These are phyloP conservation scores for Prototheca wickerhamii DNA, from an alignment of 163 green algal species.

Conservation along the genomic window DNA sequence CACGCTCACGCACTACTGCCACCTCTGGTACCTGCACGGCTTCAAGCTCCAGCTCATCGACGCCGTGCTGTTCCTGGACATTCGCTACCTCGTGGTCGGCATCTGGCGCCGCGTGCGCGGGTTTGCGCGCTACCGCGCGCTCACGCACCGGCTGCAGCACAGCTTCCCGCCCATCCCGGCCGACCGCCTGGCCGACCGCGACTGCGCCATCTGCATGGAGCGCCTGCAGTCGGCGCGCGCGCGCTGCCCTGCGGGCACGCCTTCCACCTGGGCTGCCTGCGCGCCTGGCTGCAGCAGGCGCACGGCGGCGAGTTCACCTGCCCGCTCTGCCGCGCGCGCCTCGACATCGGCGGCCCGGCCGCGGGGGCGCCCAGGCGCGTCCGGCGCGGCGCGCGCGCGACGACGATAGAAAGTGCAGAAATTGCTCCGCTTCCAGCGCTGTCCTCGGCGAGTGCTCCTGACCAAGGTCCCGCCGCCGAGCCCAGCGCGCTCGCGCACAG, in stretches of 20 bases:
- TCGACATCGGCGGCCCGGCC: constrained; percentile 6
- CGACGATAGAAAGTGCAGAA: no score
- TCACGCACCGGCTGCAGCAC: constrained; percentile 37
- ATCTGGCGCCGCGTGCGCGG: constrained; percentile 20
- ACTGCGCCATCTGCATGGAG: constrained; percentile 60
- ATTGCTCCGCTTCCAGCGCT: no score
- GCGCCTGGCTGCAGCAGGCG: constrained; percentile 80
- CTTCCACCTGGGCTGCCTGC: constrained; percentile 92
- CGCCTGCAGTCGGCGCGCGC: constrained; percentile 18
- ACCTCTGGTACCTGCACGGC: constrained; percentile 47
- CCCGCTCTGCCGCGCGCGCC: constrained; percentile 65
- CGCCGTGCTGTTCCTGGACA: constrained; percentile 48
- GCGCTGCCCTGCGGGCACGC: constrained; percentile 53
- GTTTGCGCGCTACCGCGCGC: constrained; percentile 27
- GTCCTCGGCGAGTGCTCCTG: no score
- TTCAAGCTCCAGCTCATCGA: constrained; percentile 36
- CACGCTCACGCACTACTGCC: constrained; percentile 41
- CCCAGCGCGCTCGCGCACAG: no score
- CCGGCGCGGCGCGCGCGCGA: no score
- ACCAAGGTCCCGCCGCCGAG: no score
- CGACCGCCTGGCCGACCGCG: constrained; percentile 22
- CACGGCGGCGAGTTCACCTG: constrained; percentile 46
- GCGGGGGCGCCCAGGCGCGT: no score
- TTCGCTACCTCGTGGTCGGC: constrained; percentile 30
- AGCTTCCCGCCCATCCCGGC: constrained; percentile 29